Conservation (phyloP, 164 flowering plant species). For the Chimonanthus praecox region DNA sequence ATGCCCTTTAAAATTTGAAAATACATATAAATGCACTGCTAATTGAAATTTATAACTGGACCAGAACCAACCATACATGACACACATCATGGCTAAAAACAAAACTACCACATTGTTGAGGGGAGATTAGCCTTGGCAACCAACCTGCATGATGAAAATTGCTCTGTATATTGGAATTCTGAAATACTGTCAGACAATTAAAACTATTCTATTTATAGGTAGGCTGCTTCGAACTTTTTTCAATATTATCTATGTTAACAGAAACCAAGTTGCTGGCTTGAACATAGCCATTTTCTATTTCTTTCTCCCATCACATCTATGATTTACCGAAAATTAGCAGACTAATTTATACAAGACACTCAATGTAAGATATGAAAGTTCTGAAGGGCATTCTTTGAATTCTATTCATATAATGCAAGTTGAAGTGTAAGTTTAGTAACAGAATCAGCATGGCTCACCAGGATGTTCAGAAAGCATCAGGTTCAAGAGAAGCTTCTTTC, state of each 20-base stretch:
- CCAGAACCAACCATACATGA: neutral
- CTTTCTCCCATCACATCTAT: neutral
- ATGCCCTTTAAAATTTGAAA: neutral
- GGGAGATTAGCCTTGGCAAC: neutral
- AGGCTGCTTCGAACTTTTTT: neutral
- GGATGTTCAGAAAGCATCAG: slow-evolving; percentile 81
- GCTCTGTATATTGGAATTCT: neutral
- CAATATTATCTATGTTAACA: neutral
- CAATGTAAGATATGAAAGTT: neutral
- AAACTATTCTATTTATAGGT: neutral
- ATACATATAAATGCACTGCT: neutral
- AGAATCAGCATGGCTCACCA: slow-evolving; percentile 26
- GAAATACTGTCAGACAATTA: neutral
- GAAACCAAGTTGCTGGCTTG: neutral
- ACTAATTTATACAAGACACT: neutral
- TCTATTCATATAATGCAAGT: neutral
- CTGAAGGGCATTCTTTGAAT: neutral
- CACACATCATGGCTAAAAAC: neutral
- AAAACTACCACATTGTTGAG: neutral
- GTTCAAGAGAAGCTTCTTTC: slow-evolving; percentile 78
- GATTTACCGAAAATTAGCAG: too few relatives aligned
- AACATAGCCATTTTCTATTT: neutral
- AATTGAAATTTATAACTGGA: neutral
- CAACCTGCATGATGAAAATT: neutral
- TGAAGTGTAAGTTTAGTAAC: neutral